phyloP scores from a whole-genome alignment of 2,329 filamentous ascomycete species.

The Exophiala viscosa region DNA sequence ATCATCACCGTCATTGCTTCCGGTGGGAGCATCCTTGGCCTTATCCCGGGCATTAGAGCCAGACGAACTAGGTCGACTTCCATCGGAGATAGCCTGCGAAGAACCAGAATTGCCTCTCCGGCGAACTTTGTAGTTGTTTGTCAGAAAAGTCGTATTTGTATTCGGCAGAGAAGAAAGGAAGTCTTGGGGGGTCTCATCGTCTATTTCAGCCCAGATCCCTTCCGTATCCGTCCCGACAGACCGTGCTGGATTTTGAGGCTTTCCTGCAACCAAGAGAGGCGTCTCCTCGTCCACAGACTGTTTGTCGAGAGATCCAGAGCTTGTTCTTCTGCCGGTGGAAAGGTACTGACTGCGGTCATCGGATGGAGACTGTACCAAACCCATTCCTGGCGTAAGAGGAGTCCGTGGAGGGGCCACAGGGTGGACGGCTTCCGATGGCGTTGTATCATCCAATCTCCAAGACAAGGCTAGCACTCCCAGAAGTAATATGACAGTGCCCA shows the following conservation, averaged over 20 bases:
- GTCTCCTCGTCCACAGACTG: slow-evolving; percentile 33
- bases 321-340: slow-evolving; percentile 28
- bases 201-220: slow-evolving; percentile 84
- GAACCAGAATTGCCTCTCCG: slow-evolving; percentile 21
- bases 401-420: slow-evolving; percentile 55
- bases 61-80: slow-evolving; percentile 11
- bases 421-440: slow-evolving; percentile 35
- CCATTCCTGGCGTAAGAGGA: slow-evolving; percentile 75
- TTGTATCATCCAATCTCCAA: slow-evolving; percentile 78
- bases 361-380: slow-evolving; percentile 56
- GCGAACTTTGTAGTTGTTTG: slow-evolving; percentile 10
- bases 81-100: slow-evolving; percentile 20
- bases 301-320: slow-evolving; percentile 21
- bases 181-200: slow-evolving; percentile 60
- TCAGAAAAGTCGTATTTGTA: slow-evolving; percentile 25
- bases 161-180: slow-evolving; percentile 34
- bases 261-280: slow-evolving; percentile 24
- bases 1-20: neutral
- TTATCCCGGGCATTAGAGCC: slow-evolving; percentile 1
- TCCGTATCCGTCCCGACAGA: slow-evolving; percentile 49
- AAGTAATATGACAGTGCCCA: slow-evolving; percentile 82
- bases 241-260: slow-evolving; percentile 30
- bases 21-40: neutral
- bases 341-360: slow-evolving; percentile 40
- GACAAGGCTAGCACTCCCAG: slow-evolving; percentile 86